Base-by-base conservation (phyloP, 2,329 filamentous ascomycete species). In the Pseudogymnoascus sp. region DNA sequence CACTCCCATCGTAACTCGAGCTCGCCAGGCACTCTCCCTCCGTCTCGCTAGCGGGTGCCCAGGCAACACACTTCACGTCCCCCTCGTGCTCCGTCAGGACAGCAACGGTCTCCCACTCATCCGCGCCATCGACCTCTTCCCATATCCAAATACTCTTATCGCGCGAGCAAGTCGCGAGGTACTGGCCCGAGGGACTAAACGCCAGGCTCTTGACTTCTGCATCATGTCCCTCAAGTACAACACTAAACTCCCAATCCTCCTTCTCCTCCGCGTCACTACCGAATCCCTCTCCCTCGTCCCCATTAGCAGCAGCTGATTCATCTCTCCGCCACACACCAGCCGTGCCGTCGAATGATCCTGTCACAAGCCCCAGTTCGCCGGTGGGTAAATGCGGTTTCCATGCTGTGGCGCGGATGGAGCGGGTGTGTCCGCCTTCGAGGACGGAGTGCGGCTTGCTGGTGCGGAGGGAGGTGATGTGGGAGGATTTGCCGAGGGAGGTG, bases 121-220 rank as follows among this genome's bases (percentile, higher is more conserved):
- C 93, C 61, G 96, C 92, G 14, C 87, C 89, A 66, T 89, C 87
- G 60, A 97, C 83, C 72, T 97, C 94, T 75, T 99, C 94, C 94
- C 94, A 99, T 68, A 99, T 90, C 94, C 94, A 99, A 15, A 97
- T 90, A 14, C 85, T 89, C 77, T 97, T 97, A 73, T 99, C 94
- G 57, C 94, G 83, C 60, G 86, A 89, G 74, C 92, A 97, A 0
- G 92, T 97, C 5, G 94, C 94, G 4, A 99, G 81, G 68, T 91
- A 86, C 64, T 88, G 84, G 0, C 89, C 89, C 0, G 83, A 84
- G 0, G 89, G 86, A 15, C 82, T 86, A 76, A 91, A 95, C 1
- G 83, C 80, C 64, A 93, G 84, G 30, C 82, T 79, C 78, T 97
- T 88, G 78, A 99, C 89, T 75, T 99, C 94, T 22, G 89, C 91